Percentiles rank a stretch among this genome's conserved stretches.
These are phyloP conservation scores for Arthrobotrys pseudoclavata DNA, from an alignment of 2,329 filamentous ascomycete species.

Conservation along the genomic window DNA sequence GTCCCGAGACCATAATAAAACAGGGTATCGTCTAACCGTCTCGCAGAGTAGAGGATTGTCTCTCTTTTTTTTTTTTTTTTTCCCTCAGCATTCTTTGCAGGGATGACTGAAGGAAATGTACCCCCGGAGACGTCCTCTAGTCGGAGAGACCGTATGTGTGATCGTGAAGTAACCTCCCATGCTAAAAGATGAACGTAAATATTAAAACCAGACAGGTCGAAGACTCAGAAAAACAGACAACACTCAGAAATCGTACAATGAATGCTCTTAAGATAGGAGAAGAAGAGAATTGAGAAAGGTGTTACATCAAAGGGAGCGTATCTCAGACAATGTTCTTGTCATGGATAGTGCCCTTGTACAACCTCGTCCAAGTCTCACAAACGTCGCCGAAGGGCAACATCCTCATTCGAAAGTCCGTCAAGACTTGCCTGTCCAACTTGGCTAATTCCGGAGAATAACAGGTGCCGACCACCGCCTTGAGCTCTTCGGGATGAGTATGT, in stretches of 20 bases:
- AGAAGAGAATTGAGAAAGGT: not conserved
- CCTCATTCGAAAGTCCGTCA: slow-evolving; percentile 45
- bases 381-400: slow-evolving; percentile 51
- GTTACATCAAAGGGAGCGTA: not conserved
- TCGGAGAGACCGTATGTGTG: slow-evolving; percentile 40
- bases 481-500: slow-evolving; percentile 50
- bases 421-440: slow-evolving; percentile 22
- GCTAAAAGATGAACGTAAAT: slow-evolving; percentile 12
- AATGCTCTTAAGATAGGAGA: not conserved
- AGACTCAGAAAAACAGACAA: slow-evolving; percentile 3
- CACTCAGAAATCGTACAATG: slow-evolving; percentile 3
- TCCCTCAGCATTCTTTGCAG: not conserved
- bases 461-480: slow-evolving; percentile 31
- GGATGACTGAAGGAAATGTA: slow-evolving; percentile 3
- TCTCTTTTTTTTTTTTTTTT: not conserved
- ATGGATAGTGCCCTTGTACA: slow-evolving; percentile 51
- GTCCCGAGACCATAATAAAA: slow-evolving; percentile 45
- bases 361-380: slow-evolving; percentile 53
- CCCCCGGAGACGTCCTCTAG: slow-evolving; percentile 31
- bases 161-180: slow-evolving; percentile 31
- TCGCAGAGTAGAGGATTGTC: slow-evolving; percentile 39
- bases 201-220: slow-evolving; percentile 11
- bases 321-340: slow-evolving; percentile 52
- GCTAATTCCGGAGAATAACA: slow-evolving; percentile 39
- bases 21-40: slow-evolving; percentile 53